Conservation (phyloP, 192 early-diverging fungal genomes). For the Coemansia sp. region DNA sequence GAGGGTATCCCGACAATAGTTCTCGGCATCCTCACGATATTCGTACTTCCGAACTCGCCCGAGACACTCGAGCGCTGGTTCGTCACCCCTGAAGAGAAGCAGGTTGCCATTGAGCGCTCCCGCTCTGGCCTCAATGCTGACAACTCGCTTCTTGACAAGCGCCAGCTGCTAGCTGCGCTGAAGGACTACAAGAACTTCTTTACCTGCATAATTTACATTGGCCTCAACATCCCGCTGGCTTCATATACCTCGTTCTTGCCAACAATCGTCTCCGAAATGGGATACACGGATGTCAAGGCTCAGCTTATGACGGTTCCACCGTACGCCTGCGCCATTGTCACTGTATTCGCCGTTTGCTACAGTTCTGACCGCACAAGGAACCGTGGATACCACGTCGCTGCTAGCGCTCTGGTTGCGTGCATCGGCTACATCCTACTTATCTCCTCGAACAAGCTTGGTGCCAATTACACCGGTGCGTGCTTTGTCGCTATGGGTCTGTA, state of each 20-base stretch:
- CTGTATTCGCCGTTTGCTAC: slow-evolving; percentile 42
- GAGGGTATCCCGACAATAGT: slow-evolving; percentile 65
- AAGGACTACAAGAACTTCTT: slow-evolving; percentile 58
- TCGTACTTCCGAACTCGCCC: slow-evolving; percentile 60
- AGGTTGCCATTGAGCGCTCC: slow-evolving; percentile 57
- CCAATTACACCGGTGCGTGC: slow-evolving; percentile 53
- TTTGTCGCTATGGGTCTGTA: slow-evolving; percentile 52
- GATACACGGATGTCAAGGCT: slow-evolving; percentile 54
- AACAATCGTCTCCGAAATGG: slow-evolving; percentile 68
- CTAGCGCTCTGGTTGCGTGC: slow-evolving; percentile 30
- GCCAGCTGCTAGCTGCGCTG: slow-evolving; percentile 52
- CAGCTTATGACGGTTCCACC: slow-evolving; percentile 59
- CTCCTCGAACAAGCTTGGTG: slow-evolving; percentile 24
- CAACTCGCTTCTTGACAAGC: slow-evolving; percentile 30
- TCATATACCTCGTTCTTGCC: slow-evolving; percentile 70
- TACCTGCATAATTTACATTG: slow-evolving; percentile 63
- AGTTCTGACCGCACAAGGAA: slow-evolving; percentile 53
- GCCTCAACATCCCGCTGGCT: slow-evolving; percentile 63
- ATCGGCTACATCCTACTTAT: slow-evolving; percentile 50
- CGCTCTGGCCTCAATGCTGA: slow-evolving; percentile 45
- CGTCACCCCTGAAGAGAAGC: slow-evolving; percentile 55
- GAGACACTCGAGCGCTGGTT: slow-evolving; percentile 47
- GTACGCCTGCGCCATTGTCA: slow-evolving; percentile 50
- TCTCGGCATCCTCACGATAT: slow-evolving; percentile 57
- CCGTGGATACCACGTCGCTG: slow-evolving; percentile 51